A percentile compares a stretch with the other conserved stretches of the same genome.
These are phyloP conservation scores for Yarrowia galli DNA, from an alignment of 1,139 yeast species.

Conservation along the genomic window DNA sequence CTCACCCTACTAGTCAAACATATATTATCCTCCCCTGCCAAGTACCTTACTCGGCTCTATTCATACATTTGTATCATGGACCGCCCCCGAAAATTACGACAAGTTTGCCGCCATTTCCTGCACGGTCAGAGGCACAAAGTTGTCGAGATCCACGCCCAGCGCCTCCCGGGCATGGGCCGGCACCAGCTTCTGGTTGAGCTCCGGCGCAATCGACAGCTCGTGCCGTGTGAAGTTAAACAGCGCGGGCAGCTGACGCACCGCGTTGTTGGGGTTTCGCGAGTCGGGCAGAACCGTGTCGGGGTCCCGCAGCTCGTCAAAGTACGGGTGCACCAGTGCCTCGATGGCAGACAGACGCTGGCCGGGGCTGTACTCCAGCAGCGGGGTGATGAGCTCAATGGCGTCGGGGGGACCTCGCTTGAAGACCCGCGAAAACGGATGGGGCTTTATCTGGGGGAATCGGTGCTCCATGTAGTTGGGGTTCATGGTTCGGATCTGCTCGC, in stretches of 20 bases:
- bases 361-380: constrained; percentile 79
- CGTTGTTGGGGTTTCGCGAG: constrained; percentile 51
- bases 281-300: constrained; percentile 63
- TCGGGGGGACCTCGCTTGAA: constrained; percentile 71
- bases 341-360: constrained; percentile 71
- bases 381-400: constrained; percentile 66
- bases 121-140: constrained; percentile 51
- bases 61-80: constrained; percentile 32
- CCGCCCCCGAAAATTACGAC: background rate
- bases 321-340: constrained; percentile 71
- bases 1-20: constrained; percentile 15
- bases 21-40: constrained; percentile 33
- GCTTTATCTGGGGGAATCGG: constrained; percentile 93
- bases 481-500: constrained; percentile 92
- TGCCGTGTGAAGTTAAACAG: constrained; percentile 53
- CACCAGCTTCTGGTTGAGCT: constrained; percentile 51
- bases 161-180: constrained; percentile 53
- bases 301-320: constrained; percentile 76
- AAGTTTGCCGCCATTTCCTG: constrained; percentile 46
- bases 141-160: constrained; percentile 52
- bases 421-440: constrained; percentile 86
- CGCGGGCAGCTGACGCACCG: constrained; percentile 52
- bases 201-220: constrained; percentile 55
- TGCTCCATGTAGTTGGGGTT: constrained; percentile 98
- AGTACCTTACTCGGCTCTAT: constrained; percentile 23